Percentiles rank a stretch among this genome's conserved stretches.
Evolutionary conservation across 106 monocot genomes (phyloP).

Genomic region (Allium cepa): DNA sequence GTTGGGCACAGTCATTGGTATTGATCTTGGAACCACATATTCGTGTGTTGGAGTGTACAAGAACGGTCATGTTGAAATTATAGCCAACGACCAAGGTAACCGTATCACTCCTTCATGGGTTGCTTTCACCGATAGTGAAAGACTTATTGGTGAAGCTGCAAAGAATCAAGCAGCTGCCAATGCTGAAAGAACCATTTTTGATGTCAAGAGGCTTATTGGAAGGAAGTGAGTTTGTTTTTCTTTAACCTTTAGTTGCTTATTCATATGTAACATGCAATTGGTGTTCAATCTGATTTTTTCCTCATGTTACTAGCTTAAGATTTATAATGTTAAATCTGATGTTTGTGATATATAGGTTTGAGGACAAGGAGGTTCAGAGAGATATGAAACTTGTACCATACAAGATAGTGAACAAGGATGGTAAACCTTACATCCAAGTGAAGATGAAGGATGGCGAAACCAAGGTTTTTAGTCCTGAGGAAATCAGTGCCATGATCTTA

Average conservation of each 20-base stretch:
- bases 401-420: conserved; percentile 72
- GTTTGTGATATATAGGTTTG: conserved; percentile 19
- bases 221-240: conserved; percentile 15
- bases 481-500: conserved; percentile 65
- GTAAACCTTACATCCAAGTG: conserved; percentile 66
- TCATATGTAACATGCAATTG: not conserved
- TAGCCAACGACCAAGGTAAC: conserved; percentile 39
- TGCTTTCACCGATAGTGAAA: conserved; percentile 28
- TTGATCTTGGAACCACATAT: conserved; percentile 39
- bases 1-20: conserved; percentile 38
- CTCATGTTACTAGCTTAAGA: not conserved
- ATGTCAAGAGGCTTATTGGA: conserved; percentile 36
- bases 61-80: conserved; percentile 33
- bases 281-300: not conserved
- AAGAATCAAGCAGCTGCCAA: conserved; percentile 34
- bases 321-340: not conserved
- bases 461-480: conserved; percentile 71
- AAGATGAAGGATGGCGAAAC: conserved; percentile 64
- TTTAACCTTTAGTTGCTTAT: not conserved
- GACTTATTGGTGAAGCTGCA: conserved; percentile 30
- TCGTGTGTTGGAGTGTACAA: conserved; percentile 34
- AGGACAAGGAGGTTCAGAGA: conserved; percentile 59
- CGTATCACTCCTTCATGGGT: conserved; percentile 41
- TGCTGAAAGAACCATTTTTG: conserved; percentile 34
- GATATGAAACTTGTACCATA: conserved; percentile 66